Base-by-base conservation (phyloP, 768 basidiomycete genomes). In the Cyathus striatus region DNA sequence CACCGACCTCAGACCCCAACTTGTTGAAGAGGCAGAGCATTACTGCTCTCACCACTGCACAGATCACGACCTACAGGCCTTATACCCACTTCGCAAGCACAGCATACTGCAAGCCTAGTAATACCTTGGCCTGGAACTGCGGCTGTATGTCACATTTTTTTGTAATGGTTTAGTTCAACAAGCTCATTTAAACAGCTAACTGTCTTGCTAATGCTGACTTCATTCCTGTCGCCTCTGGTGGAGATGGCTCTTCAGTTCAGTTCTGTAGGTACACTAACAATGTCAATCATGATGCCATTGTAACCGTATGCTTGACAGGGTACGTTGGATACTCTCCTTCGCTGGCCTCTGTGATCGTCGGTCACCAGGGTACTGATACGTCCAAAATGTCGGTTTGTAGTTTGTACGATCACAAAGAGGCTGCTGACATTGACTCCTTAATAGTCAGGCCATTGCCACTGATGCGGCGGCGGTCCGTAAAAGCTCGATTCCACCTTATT, bases 31-130 rank as follows among this genome's bases (percentile, higher is more conserved):
- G 64, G 20, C 66, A 69, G 45, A 48, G 58, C 14, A 70, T 77
- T 41, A 64, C 62, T 1, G 41, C 70, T 1, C 55, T 78, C 39
- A 57, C 66, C 22, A 49, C 62, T 4, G 20, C 70, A 0, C 63
- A 78, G 49, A 67, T 80, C 5, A 49, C 62, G 5, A 25, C 50
- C 10, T 81, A 68, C 55, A 68, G 51, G 26, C 66, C 78, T 1
- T 81, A 70, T 60, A 69, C 75, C 0, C 61, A 57, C 43, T 79
- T 72, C 49, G 76, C 80, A 1, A 69, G 71, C 25, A 55, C 76
- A 7, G 78, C 64, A 1, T 75, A 76, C 49, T 83, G 81, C 43
- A 40, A 56, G 13, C 59, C 76, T 5, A 41, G 66, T 3, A 41
- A 58, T 30, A 75, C 71, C 20, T 48, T 69, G 32, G 61, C 64